A percentile compares a stretch with the other conserved stretches of the same genome.
phyloP scores from a whole-genome alignment of 2,329 filamentous ascomycete genomes.

The Colletotrichum phormii region DNA sequence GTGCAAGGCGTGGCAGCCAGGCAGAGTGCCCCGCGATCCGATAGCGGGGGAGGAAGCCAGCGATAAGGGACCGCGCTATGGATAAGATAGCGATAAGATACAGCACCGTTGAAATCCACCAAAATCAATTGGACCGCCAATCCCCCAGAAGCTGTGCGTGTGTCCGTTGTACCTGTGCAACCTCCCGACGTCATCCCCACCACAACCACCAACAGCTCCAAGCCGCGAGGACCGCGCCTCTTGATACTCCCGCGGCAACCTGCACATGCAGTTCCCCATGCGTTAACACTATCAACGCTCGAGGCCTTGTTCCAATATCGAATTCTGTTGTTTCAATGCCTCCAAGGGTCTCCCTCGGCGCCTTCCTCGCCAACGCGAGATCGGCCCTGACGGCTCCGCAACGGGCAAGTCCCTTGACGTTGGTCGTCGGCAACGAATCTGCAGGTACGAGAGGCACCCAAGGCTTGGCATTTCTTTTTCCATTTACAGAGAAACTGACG shows the following conservation, averaged over 20 bases:
- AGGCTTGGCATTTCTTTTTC: background rate
- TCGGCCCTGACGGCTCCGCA: slow-evolving; percentile 58
- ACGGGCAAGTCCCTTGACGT: slow-evolving; percentile 61
- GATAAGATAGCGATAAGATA: slow-evolving; percentile 9
- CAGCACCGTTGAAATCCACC: background rate
- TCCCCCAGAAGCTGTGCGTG: background rate
- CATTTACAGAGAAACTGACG: background rate
- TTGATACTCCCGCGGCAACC: background rate
- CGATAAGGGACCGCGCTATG: background rate
- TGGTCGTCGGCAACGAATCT: slow-evolving; percentile 77
- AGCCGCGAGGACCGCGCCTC: background rate
- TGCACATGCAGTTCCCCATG: background rate
- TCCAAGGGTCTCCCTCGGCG: slow-evolving; percentile 53
- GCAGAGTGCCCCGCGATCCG: slow-evolving; percentile 21
- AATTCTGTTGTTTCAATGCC: slow-evolving; percentile 40
- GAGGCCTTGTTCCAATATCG: background rate
- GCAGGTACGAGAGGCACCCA: slow-evolving; percentile 59
- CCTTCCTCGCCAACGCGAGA: slow-evolving; percentile 64
- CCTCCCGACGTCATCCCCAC: slow-evolving; percentile 27
- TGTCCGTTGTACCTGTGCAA: background rate
- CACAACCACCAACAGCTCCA: background rate
- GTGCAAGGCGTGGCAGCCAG: background rate
- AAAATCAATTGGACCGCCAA: slow-evolving; percentile 4
- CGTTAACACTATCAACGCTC: background rate
- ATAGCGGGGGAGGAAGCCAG: background rate